phyloP scores from a whole-genome alignment of 2,329 filamentous ascomycete species.

The Blumeriella jaapii region DNA sequence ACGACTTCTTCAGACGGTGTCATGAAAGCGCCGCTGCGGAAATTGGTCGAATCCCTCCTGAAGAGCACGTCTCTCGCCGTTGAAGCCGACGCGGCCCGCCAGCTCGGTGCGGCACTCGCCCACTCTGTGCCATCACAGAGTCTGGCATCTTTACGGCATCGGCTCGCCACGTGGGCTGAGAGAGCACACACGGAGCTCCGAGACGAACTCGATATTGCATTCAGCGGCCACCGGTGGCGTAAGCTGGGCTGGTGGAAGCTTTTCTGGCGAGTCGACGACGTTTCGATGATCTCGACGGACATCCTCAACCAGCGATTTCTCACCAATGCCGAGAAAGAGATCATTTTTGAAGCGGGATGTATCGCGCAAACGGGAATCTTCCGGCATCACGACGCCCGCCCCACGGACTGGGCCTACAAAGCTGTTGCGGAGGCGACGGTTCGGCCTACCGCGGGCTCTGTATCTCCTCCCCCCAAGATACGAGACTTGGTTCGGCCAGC shows the following conservation, averaged over 20 bases:
- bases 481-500: constrained; percentile 15
- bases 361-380: constrained; percentile 52
- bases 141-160: constrained; percentile 39
- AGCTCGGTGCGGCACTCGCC: constrained; percentile 25
- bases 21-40: constrained; percentile 55
- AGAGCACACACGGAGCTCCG: constrained; percentile 74
- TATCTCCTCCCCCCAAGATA: constrained; percentile 12
- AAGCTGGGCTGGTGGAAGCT: constrained; percentile 88
- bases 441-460: constrained; percentile 7
- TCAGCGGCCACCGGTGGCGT: constrained; percentile 65
- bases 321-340: constrained; percentile 61
- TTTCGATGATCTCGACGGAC: constrained; percentile 69
- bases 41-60: constrained; percentile 57
- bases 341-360: constrained; percentile 73
- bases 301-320: constrained; percentile 71
- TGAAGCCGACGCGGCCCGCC: constrained; percentile 34
- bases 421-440: constrained; percentile 3
- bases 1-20: constrained; percentile 30
- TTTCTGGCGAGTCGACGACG: constrained; percentile 89
- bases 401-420: constrained; percentile 22
- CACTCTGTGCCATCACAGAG: constrained; percentile 27
- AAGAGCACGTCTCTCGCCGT: constrained; percentile 41
- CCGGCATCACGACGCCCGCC: constrained; percentile 3
- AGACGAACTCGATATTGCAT: constrained; percentile 65
- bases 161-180: constrained; percentile 64